Evolutionary conservation across 352 stramenopile species (phyloP), one percentile per base, ranked within the genome.

Genomic region (Phytophthora pseudosyringae): DNA sequence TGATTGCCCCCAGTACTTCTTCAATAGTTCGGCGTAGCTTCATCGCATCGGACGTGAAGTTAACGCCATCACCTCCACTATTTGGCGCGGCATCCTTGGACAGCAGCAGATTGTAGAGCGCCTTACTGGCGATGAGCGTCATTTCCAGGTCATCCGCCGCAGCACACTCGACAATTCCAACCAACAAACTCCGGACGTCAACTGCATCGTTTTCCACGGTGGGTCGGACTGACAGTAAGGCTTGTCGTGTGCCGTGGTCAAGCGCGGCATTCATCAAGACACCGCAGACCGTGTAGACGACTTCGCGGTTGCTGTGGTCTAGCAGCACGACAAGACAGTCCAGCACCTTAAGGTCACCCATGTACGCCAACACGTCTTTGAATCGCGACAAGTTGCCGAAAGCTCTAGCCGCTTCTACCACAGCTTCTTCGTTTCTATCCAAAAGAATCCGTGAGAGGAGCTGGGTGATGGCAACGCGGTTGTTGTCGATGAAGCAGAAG

Each of bases 301-400:
- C 81, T 56, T 96, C 86, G 3, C 81, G 83, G 41, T 81, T 89
- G 65, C 73, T 78, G 62, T 96, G 84, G 40, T 91, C 78, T 4
- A 97, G 74, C 35, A 97, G 67, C 5, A 93, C 71, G 5, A 94
- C 88, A 16, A 91, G 71, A 25, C 81, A 76, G 7, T 88, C 77
- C 10, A 96, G 67, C 13, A 91, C 76, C 44, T 91, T 82, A n/a
- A 78, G 53, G 13, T 78, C 55, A 1, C 54, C 54, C 73, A 96
- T 90, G 18, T 53, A 59, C 1, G 7, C 59, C 10, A 95, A 65
- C 10, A 93, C 84, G 31, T 91, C 79, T 41, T 76, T 75, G 62
- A 93, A 91, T 6, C 89, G 75, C 11, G 80, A 87, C 40, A 97
- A 72, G 59, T 97, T 97, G 9, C 90, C 90, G 39, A 97, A 95